Conservation (phyloP, 371 early-diverging fungal genomes). For the Rhizopus arrhizus region DNA sequence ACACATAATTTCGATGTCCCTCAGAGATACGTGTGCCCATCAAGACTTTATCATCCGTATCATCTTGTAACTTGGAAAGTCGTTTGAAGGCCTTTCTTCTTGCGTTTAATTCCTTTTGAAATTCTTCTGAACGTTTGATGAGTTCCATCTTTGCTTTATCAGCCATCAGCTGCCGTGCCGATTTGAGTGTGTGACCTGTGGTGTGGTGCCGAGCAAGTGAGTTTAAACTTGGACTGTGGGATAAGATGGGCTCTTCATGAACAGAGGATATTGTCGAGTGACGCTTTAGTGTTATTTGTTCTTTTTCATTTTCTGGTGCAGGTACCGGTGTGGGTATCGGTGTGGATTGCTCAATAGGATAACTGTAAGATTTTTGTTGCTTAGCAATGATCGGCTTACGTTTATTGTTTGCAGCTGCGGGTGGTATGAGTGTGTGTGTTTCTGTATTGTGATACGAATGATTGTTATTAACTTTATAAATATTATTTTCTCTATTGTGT, state of each 20-base stretch:
- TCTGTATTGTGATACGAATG: too few relatives aligned
- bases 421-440: background rate
- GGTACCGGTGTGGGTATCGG: too few relatives aligned
- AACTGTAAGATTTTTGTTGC: background rate
- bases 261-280: slow-evolving; percentile 25
- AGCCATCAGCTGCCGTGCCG: slow-evolving; percentile 29
- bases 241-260: background rate
- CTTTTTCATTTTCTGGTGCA: too few relatives aligned
- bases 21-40: slow-evolving; percentile 65
- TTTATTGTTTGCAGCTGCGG: background rate
- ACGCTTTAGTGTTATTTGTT: slow-evolving; percentile 9
- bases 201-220: slow-evolving; percentile 41
- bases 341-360: background rate
- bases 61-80: slow-evolving; percentile 19
- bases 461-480: too few relatives aligned
- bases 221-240: background rate
- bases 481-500: background rate
- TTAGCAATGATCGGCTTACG: background rate
- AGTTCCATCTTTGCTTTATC: slow-evolving; percentile 26
- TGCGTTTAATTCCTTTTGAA: slow-evolving; percentile 31
- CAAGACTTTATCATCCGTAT: slow-evolving; percentile 51
- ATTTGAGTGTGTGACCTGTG: slow-evolving; percentile 40
- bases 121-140: slow-evolving; percentile 33
- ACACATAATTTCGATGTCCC: slow-evolving; percentile 67
- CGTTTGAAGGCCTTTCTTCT: slow-evolving; percentile 39